Percentiles rank a stretch among this genome's conserved stretches.
Evolutionary conservation across 805 yeast genomes (phyloP).

Genomic region (Ogataea minuta): DNA sequence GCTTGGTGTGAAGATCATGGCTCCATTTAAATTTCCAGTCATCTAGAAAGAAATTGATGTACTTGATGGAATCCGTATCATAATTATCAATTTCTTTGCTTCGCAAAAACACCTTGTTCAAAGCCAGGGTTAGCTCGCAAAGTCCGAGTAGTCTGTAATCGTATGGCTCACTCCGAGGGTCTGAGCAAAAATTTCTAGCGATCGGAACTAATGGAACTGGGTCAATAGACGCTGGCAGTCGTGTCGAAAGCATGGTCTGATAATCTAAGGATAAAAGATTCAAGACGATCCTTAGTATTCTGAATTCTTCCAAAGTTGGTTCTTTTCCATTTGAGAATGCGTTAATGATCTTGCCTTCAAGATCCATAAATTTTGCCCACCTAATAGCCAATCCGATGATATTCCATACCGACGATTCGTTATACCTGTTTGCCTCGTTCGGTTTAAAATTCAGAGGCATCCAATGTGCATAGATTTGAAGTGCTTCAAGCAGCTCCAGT

Average conservation of each 20-base stretch:
- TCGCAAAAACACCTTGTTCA: conserved; percentile 12
- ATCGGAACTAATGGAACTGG: conserved; percentile 16
- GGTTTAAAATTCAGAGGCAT: conserved; percentile 10
- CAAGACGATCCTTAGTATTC: conserved; percentile 16
- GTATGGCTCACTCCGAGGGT: conserved; percentile 11
- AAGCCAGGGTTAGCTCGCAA: conserved; percentile 16
- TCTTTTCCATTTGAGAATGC: conserved; percentile 8
- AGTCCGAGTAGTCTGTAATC: conserved; percentile 19
- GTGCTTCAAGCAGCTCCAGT: conserved; percentile 16
- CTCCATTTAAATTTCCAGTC: conserved; percentile 19
- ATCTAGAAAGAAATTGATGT: conserved; percentile 15
- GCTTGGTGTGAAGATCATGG: conserved; percentile 3
- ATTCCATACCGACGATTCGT: conserved; percentile 18
- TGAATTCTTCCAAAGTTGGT: conserved; percentile 11
- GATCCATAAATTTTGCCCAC: conserved; percentile 16
- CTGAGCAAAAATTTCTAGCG: conserved; percentile 11
- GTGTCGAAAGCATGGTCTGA: conserved; percentile 18
- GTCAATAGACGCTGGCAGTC: conserved; percentile 19
- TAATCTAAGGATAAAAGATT: conserved; percentile 19
- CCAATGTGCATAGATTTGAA: conserved; percentile 21
- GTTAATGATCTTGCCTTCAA: conserved; percentile 11
- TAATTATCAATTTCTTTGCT: not conserved
- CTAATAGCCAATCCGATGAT: conserved; percentile 18
- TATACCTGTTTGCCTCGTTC: conserved; percentile 5
- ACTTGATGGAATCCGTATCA: conserved; percentile 8